phyloP scores from a whole-genome alignment of 2,329 filamentous ascomycete genomes.

The Fusarium nelsonii region DNA sequence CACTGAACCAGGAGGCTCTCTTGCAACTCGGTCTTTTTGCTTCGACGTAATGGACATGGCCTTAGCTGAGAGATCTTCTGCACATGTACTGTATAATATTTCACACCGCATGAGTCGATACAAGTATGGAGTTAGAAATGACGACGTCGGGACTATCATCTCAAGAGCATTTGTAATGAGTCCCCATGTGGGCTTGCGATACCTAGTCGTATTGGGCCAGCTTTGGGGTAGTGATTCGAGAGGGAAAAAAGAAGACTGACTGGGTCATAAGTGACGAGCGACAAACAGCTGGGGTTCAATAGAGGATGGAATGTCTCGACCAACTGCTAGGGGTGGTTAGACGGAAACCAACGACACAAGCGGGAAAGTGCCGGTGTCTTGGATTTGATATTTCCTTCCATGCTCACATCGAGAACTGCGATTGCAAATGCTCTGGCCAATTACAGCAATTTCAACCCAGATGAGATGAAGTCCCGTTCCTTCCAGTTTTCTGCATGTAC shows the following conservation, averaged over 20 bases:
- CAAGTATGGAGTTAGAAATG: conserved; percentile 16
- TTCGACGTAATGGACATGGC: not conserved
- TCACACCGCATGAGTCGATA: conserved; percentile 4
- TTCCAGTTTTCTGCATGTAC: conserved; percentile 1
- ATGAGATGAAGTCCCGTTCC: conserved; percentile 11
- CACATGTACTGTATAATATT: conserved; percentile 3
- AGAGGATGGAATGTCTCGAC: conserved; percentile 4
- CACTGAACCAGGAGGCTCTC: conserved; percentile 1
- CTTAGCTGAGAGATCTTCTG: not conserved
- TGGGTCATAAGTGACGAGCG: conserved; percentile 14
- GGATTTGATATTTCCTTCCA: conserved; percentile 26
- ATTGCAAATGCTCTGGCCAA: conserved; percentile 19
- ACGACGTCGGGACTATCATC: conserved; percentile 25
- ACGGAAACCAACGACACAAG: conserved; percentile 30
- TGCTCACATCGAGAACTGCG: conserved; percentile 12
- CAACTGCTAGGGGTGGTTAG: conserved; percentile 23
- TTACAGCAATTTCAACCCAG: conserved; percentile 8
- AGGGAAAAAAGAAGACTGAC: conserved; percentile 14
- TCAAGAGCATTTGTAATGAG: conserved; percentile 40
- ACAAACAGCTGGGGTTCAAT: not conserved
- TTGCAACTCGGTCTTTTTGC: conserved; percentile 3
- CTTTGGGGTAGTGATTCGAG: conserved; percentile 27
- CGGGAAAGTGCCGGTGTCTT: conserved; percentile 37
- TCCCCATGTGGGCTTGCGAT: conserved; percentile 25
- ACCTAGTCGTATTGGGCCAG: conserved; percentile 30